Percentiles rank a stretch among this genome's conserved stretches.
Evolutionary conservation across 495 filamentous ascomycete species (phyloP).

Genomic region (Cryomyces antarcticus): DNA sequence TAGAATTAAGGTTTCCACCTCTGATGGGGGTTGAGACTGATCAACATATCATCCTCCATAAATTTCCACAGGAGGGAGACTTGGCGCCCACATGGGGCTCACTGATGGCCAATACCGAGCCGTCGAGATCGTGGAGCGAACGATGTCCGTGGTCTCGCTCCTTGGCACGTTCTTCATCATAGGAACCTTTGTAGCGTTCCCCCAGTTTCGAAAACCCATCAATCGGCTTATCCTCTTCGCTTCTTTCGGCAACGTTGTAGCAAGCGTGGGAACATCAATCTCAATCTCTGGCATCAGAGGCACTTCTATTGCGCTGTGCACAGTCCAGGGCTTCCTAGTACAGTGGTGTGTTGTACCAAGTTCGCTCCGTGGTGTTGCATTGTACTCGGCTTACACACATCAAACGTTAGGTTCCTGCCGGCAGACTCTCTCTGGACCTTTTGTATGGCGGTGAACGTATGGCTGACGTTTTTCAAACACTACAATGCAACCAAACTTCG

Average conservation of each 20-base stretch:
- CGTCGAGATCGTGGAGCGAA: constrained; percentile 41
- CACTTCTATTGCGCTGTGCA: constrained; percentile 35
- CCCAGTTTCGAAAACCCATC: constrained; percentile 62
- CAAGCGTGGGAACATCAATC: constrained; percentile 62
- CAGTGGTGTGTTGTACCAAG: constrained; percentile 37
- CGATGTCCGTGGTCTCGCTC: constrained; percentile 50
- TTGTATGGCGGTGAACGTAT: constrained; percentile 78
- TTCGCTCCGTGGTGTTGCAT: neutral
- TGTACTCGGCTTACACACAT: too few species aligned
- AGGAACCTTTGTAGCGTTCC: constrained; percentile 40
- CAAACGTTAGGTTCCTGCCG: constrained; percentile 41
- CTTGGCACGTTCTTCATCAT: constrained; percentile 56
- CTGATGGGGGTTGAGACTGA: too few species aligned
- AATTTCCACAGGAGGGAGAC: too few species aligned
- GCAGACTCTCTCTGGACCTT: constrained; percentile 67
- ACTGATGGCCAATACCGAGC: too few species aligned
- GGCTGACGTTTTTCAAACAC: constrained; percentile 64
- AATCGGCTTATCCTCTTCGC: constrained; percentile 76
- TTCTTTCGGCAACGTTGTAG: constrained; percentile 63
- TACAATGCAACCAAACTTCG: constrained; percentile 48
- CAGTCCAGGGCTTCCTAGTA: constrained; percentile 56
- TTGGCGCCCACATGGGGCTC: too few species aligned
- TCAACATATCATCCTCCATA: too few species aligned
- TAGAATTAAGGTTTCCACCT: too few species aligned
- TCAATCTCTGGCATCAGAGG: constrained; percentile 34